Percentiles rank a stretch among this genome's conserved stretches.
Conservation (phyloP, 2,329 filamentous ascomycete genomes). For the Ascochyta clinopodiicola region DNA sequence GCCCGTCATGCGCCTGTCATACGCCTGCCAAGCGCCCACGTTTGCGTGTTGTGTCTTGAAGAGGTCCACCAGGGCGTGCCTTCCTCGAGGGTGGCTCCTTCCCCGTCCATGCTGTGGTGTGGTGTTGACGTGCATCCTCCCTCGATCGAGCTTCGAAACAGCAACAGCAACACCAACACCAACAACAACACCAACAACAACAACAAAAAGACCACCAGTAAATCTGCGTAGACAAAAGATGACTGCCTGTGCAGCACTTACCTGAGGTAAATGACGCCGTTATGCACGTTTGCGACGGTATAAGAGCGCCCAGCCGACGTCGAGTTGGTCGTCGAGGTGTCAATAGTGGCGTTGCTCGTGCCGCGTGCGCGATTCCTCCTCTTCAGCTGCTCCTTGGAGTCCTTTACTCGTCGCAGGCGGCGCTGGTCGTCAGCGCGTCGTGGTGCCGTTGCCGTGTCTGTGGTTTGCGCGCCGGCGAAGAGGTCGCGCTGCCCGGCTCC, state of each 20-base stretch:
- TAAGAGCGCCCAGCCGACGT: conserved; percentile 49
- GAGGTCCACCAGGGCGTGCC: background rate
- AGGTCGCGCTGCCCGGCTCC: conserved; percentile 33
- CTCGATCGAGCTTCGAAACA: background rate
- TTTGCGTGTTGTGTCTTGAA: background rate
- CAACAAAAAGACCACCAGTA: background rate
- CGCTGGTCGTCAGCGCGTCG: conserved; percentile 39
- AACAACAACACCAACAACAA: background rate
- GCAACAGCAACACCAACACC: background rate
- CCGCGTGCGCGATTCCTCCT: conserved; percentile 39
- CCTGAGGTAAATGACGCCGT: conserved; percentile 57
- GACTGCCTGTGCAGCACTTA: conserved; percentile 31
- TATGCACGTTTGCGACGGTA: conserved; percentile 57
- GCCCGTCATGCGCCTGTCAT: background rate
- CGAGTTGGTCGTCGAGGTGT: conserved; percentile 34
- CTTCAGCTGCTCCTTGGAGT: conserved; percentile 48
- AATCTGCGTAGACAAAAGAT: background rate
- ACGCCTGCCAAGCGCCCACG: background rate
- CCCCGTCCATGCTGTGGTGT: background rate
- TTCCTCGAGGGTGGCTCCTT: background rate
- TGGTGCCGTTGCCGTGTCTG: conserved; percentile 32
- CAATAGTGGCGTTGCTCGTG: conserved; percentile 42
- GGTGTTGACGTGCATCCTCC: conserved; percentile 4
- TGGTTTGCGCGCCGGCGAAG: conserved; percentile 33
- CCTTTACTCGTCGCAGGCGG: conserved; percentile 46